Evolutionary conservation across 1,284 basidiomycete species (phyloP).

Genomic region (Sporisorium reilianum): DNA sequence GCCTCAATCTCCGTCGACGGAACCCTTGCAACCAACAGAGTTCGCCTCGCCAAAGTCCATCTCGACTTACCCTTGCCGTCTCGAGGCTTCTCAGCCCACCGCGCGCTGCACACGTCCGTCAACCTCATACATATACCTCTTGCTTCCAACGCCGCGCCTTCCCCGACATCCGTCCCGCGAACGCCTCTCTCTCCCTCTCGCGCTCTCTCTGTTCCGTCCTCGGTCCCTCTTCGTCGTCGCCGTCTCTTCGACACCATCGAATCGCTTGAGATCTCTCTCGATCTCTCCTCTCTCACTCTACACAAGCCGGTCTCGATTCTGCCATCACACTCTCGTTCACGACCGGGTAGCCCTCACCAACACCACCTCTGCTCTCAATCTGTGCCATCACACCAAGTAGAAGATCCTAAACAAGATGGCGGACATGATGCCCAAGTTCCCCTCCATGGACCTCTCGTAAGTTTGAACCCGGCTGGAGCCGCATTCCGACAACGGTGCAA

Average conservation of each 20-base stretch:
- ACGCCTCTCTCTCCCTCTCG: neutral
- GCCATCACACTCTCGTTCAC: slow-evolving; percentile 12
- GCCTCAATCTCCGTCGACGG: neutral
- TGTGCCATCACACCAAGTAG: slow-evolving; percentile 6
- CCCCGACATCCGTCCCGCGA: neutral
- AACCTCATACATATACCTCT: slow-evolving; percentile 8
- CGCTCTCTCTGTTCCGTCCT: too few species aligned
- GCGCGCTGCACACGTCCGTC: neutral
- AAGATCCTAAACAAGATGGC: slow-evolving; percentile 24
- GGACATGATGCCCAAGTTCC: slow-evolving; percentile 26
- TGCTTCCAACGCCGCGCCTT: neutral
- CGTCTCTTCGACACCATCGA: neutral
- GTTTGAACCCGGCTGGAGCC: too few species aligned
- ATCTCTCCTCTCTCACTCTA: neutral
- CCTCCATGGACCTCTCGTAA: slow-evolving; percentile 46
- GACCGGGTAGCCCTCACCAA: neutral
- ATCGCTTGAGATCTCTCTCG: neutral
- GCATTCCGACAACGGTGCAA: too few species aligned
- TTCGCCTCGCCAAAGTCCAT: neutral
- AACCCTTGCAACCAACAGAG: neutral
- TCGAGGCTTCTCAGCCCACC: neutral
- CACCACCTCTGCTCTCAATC: neutral
- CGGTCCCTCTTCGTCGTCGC: neutral
- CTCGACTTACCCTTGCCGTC: too few species aligned
- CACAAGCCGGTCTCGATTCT: neutral